A percentile compares a stretch with the other conserved stretches of the same genome.
Conservation (phyloP, 805 yeast genomes). For the Myxozyma melibiosi region DNA sequence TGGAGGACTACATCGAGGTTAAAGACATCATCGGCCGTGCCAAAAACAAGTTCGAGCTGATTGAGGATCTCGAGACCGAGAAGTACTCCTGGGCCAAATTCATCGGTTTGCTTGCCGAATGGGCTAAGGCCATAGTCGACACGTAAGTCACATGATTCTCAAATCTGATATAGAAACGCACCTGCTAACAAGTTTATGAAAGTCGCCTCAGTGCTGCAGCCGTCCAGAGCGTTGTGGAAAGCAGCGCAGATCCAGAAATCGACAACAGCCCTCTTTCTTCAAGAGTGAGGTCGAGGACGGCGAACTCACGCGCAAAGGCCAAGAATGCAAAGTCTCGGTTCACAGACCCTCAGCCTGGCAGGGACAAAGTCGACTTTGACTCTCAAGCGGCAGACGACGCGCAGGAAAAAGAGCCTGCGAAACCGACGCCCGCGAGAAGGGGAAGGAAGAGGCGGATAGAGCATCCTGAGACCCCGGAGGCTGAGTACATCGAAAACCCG, state of each 20-base stretch:
- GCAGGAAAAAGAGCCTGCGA: not conserved
- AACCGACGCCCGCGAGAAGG: not conserved
- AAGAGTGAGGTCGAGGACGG: not conserved
- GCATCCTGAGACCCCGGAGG: not conserved
- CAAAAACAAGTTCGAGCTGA: too few relatives aligned
- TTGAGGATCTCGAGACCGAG: too few relatives aligned
- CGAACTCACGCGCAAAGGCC: too few relatives aligned
- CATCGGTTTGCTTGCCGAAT: too few relatives aligned
- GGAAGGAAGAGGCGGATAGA: not conserved
- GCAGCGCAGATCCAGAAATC: not conserved
- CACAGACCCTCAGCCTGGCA: slow-evolving; percentile 10
- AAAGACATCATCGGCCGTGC: too few relatives aligned
- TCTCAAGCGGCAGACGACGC: slow-evolving; percentile 1
- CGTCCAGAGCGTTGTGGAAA: not conserved
- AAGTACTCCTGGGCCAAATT: too few relatives aligned
- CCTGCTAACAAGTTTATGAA: not conserved
- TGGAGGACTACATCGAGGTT: not conserved
- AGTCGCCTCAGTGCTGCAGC: not conserved
- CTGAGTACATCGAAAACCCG: not conserved
- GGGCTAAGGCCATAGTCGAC: too few relatives aligned
- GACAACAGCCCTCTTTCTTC: not conserved
- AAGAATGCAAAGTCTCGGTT: too few relatives aligned
- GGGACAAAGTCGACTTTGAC: slow-evolving; percentile 15
- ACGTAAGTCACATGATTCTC: too few relatives aligned
- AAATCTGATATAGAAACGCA: too few relatives aligned